A percentile compares a stretch with the other conserved stretches of the same genome.
phyloP scores from a whole-genome alignment of 2,329 filamentous ascomycete species.

The Lasiodiplodia gonubiensis region DNA sequence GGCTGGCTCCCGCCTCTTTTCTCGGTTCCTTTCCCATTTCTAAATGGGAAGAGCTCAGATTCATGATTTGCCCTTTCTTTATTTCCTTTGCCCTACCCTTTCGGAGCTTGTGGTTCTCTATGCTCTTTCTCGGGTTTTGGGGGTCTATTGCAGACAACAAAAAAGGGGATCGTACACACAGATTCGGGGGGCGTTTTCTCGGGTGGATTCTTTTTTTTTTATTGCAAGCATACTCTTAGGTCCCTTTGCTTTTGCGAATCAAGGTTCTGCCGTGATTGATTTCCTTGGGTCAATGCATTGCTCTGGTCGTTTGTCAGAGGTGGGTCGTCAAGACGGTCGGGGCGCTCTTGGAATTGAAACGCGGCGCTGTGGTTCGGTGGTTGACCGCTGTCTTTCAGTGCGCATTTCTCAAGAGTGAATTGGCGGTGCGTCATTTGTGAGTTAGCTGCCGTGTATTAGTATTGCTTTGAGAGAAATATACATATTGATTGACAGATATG shows the following conservation, averaged over 20 bases:
- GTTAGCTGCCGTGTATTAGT: slow-evolving; percentile 22
- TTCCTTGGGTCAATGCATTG: neutral
- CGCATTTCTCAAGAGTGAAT: neutral
- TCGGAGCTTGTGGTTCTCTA: slow-evolving; percentile 2
- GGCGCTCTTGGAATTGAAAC: neutral
- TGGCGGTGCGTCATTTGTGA: neutral
- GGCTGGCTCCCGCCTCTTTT: slow-evolving; percentile 15
- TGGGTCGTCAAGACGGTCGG: neutral
- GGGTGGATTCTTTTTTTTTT: neutral
- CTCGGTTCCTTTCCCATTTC: neutral
- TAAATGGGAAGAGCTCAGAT: neutral
- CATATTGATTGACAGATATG: neutral
- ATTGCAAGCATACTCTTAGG: slow-evolving; percentile 11
- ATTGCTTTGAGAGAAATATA: neutral
- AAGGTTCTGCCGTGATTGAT: neutral
- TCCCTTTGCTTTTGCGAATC: neutral
- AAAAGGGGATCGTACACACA: slow-evolving; percentile 14
- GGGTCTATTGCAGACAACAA: neutral
- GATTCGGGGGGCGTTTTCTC: neutral
- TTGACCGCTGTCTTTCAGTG: neutral
- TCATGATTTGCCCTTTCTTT: neutral
- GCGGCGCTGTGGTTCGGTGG: neutral
- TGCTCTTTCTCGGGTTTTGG: slow-evolving; percentile 6
- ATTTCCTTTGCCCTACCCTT: neutral
- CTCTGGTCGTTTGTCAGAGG: neutral